phyloP scores from a whole-genome alignment of 768 basidiomycete genomes.

The Strobilomyces echinocephalus region DNA sequence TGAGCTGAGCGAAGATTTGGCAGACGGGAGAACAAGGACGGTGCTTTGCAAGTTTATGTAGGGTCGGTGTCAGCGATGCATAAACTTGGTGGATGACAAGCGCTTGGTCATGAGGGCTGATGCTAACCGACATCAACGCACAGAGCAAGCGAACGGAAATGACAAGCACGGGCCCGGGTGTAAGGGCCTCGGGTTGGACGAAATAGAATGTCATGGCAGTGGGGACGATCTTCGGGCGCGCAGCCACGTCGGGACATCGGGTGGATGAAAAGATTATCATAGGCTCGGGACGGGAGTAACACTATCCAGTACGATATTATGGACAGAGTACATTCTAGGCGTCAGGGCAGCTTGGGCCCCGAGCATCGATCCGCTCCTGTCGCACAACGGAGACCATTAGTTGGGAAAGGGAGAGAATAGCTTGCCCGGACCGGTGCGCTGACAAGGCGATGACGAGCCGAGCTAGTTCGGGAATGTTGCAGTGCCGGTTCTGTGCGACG shows the following conservation, averaged over 20 bases:
- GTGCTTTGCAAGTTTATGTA: conserved; percentile 3
- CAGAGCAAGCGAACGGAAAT: conserved; percentile 13
- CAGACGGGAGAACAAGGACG: conserved; percentile 6
- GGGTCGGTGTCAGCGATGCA: conserved; percentile 8
- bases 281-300: neutral
- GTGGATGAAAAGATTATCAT: neutral
- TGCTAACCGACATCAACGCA: conserved; percentile 8
- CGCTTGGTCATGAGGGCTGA: neutral
- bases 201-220: neutral
- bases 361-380: conserved; percentile 22
- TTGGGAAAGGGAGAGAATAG: neutral
- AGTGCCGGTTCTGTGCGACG: neutral
- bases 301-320: neutral
- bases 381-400: conserved; percentile 12
- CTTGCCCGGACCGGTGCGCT: neutral
- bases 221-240: neutral
- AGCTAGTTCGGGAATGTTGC: conserved; percentile 17
- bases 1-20: neutral
- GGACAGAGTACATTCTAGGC: neutral
- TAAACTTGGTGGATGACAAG: neutral
- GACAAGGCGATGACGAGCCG: conserved; percentile 11
- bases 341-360: neutral
- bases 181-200: neutral
- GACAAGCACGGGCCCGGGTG: conserved; percentile 8
- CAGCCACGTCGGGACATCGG: neutral